A percentile compares a stretch with the other conserved stretches of the same genome.
Evolutionary conservation across 805 yeast genomes (phyloP).

Genomic region (Hanseniaspora guilliermondii): DNA sequence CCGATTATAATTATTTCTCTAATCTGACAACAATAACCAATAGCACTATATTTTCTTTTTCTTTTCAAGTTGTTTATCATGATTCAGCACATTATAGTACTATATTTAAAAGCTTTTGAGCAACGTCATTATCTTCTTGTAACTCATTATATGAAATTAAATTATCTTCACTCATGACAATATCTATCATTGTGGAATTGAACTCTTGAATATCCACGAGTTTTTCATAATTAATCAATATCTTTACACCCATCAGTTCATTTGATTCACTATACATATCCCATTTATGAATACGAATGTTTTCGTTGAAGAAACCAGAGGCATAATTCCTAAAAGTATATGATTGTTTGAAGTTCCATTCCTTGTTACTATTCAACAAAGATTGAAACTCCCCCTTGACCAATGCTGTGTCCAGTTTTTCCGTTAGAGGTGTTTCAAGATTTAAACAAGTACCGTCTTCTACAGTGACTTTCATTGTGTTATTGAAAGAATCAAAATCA

Average conservation of each 20-base stretch:
- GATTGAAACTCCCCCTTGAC: slow-evolving; percentile 8
- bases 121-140: not conserved
- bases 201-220: not conserved
- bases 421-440: not conserved
- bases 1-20: not conserved
- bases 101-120: not conserved
- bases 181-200: not conserved
- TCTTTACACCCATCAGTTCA: slow-evolving; percentile 2
- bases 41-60: not conserved
- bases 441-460: not conserved
- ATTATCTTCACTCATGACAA: not conserved
- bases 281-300: slow-evolving; percentile 3
- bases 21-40: not conserved
- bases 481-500: not conserved
- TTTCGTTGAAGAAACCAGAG: slow-evolving; percentile 1
- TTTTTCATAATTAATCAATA: not conserved
- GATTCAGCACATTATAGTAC: not conserved
- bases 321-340: slow-evolving; percentile 1
- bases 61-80: too few relatives aligned
- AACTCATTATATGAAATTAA: not conserved
- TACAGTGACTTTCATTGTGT: not conserved
- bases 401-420: not conserved
- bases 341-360: slow-evolving; percentile 12
- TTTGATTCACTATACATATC: slow-evolving; percentile 4
- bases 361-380: slow-evolving; percentile 11